phyloP scores from a whole-genome alignment of 202 grass and related monocot genomes.

The Brachypodium distachyon region DNA sequence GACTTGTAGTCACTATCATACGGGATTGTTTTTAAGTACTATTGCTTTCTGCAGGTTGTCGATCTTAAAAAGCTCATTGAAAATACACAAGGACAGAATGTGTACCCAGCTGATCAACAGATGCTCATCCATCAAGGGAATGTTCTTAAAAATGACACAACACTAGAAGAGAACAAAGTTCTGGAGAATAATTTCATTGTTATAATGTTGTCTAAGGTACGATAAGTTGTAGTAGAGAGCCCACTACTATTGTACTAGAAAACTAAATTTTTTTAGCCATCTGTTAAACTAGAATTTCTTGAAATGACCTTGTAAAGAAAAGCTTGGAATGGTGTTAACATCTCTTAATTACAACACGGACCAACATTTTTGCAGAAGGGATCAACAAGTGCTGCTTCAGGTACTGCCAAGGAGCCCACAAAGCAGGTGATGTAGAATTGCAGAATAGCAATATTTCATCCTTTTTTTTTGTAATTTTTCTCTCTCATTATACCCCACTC shows the following conservation, averaged over 20 bases:
- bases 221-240: background rate
- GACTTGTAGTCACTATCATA: background rate
- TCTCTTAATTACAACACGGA: background rate
- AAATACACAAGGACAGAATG: constrained; percentile 21
- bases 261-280: background rate
- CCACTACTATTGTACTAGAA: background rate
- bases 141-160: constrained; percentile 49
- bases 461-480: background rate
- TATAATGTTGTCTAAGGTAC: constrained; percentile 59
- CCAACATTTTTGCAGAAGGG: constrained; percentile 26
- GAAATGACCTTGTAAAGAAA: background rate
- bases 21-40: background rate
- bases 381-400: constrained; percentile 35
- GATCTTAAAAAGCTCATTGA: constrained; percentile 47
- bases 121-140: constrained; percentile 63
- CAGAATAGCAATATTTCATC: background rate
- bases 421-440: constrained; percentile 8
- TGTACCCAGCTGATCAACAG: constrained; percentile 44
- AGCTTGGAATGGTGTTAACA: background rate
- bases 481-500: background rate
- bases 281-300: background rate
- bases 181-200: constrained; percentile 48
- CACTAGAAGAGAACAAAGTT: constrained; percentile 54
- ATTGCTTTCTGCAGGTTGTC: constrained; percentile 30
- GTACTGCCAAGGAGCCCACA: constrained; percentile 3